Conservation (phyloP, 176 grass and related monocot species). For the Oropetium thomaeum region DNA sequence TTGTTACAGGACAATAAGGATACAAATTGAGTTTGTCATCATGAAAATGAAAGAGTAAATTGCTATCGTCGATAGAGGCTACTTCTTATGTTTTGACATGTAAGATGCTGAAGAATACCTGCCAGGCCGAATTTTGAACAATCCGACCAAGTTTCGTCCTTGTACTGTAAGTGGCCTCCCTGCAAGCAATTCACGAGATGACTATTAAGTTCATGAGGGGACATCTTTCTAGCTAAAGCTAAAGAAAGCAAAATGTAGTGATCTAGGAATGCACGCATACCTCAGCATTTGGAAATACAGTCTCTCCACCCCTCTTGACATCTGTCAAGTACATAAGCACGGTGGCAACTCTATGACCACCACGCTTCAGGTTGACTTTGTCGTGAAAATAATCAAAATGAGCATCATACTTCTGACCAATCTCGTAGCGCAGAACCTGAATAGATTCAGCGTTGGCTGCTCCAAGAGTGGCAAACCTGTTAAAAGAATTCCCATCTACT, state of each 20-base stretch:
- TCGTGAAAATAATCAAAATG: slow-evolving; percentile 84
- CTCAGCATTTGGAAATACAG: slow-evolving; percentile 70
- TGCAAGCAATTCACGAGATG: slow-evolving; percentile 37
- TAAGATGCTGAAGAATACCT: slow-evolving; percentile 42
- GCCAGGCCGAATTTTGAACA: slow-evolving; percentile 58
- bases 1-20: neutral
- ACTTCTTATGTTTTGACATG: neutral
- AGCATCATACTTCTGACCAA: slow-evolving; percentile 69
- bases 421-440: slow-evolving; percentile 66
- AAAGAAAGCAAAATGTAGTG: neutral
- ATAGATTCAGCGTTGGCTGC: slow-evolving; percentile 72
- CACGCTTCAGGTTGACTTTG: slow-evolving; percentile 47
- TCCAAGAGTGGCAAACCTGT: neutral
- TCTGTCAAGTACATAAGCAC: slow-evolving; percentile 83
- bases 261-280: slow-evolving; percentile 23
- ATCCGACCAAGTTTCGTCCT: slow-evolving; percentile 72
- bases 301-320: slow-evolving; percentile 75
- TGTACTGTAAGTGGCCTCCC: slow-evolving; percentile 47
- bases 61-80: neutral
- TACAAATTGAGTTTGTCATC: neutral
- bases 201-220: neutral
- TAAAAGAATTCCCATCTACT: slow-evolving; percentile 1
- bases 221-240: neutral
- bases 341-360: slow-evolving; percentile 78
- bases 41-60: neutral